A percentile compares a stretch with the other conserved stretches of the same genome.
phyloP scores from a whole-genome alignment of 305 asterid genomes.

The Stenogyne calaminthoides region DNA sequence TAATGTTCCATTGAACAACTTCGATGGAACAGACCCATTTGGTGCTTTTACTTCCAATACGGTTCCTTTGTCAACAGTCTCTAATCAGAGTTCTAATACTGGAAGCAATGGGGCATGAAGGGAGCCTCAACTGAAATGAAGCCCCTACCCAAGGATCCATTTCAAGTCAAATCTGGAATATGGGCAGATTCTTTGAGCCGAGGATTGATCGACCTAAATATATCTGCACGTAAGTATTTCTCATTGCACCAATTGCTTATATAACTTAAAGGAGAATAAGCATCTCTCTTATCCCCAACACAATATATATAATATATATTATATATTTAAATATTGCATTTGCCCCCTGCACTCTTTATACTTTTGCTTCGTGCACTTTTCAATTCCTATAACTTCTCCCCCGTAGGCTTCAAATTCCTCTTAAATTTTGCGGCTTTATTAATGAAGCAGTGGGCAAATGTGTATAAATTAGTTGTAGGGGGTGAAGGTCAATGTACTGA shows the following conservation, averaged over 20 bases:
- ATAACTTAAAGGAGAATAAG: not conserved
- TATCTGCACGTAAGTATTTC: constrained; percentile 78
- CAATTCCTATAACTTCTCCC: not conserved
- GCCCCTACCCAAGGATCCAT: constrained; percentile 39
- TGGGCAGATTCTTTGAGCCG: constrained; percentile 78
- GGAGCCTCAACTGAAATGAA: constrained; percentile 47
- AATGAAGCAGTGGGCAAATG: not conserved
- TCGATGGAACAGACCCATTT: constrained; percentile 65
- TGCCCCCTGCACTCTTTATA: not conserved
- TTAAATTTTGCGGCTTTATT: not conserved
- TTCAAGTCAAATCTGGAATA: constrained; percentile 66
- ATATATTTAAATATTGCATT: not conserved
- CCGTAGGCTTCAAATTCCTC: not conserved
- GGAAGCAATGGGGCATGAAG: constrained; percentile 42
- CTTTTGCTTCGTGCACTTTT: not conserved
- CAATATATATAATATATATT: too few relatives aligned
- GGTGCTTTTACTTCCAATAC: constrained; percentile 60
- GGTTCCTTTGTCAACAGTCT: constrained; percentile 39
- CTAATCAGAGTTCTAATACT: constrained; percentile 42
- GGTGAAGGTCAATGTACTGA: not conserved
- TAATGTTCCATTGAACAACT: constrained; percentile 68
- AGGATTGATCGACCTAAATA: constrained; percentile 61
- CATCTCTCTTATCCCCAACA: not conserved
- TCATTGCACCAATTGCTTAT: constrained; percentile 4
- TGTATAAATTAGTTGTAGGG: not conserved